Evolutionary conservation across 1,284 basidiomycete genomes (phyloP).

Genomic region (Sanghuangporus weigelae): DNA sequence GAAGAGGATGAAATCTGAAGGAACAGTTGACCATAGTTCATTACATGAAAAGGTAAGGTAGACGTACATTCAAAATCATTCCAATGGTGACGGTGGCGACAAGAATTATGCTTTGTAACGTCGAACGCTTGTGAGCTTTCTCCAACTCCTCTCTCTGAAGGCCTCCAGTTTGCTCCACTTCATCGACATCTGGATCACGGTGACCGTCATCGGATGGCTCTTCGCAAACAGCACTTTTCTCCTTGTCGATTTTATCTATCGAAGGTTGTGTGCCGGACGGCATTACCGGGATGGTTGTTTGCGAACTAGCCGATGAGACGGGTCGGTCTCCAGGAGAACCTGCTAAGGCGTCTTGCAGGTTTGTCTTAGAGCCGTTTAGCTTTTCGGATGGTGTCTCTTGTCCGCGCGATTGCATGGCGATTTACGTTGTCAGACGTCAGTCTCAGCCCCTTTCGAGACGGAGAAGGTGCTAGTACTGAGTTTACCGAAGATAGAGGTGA

Average conservation of each 20-base stretch:
- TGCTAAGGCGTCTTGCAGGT: not conserved
- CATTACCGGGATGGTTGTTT: not conserved
- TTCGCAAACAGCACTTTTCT: not conserved
- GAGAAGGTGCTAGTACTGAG: not conserved
- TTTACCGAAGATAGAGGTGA: not conserved
- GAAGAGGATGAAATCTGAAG: constrained; percentile 25
- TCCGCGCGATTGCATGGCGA: not conserved
- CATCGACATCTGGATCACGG: not conserved
- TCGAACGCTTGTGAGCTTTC: not conserved
- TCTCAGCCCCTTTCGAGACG: not conserved
- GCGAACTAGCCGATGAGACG: not conserved
- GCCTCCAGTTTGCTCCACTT: not conserved
- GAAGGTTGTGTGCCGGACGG: not conserved
- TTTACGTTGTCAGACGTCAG: not conserved
- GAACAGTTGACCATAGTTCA: constrained; percentile 28
- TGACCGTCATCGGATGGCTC: not conserved
- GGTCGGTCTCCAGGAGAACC: not conserved
- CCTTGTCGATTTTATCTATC: not conserved
- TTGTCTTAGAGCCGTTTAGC: not conserved
- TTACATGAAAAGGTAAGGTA: constrained; percentile 5
- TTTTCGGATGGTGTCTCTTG: not conserved
- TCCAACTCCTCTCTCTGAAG: constrained; percentile 2
- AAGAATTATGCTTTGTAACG: constrained; percentile 27
- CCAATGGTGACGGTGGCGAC: constrained; percentile 46
- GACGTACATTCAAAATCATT: constrained; percentile 50